Conservation (phyloP, 805 yeast species). For the Kazachstania viticola region DNA sequence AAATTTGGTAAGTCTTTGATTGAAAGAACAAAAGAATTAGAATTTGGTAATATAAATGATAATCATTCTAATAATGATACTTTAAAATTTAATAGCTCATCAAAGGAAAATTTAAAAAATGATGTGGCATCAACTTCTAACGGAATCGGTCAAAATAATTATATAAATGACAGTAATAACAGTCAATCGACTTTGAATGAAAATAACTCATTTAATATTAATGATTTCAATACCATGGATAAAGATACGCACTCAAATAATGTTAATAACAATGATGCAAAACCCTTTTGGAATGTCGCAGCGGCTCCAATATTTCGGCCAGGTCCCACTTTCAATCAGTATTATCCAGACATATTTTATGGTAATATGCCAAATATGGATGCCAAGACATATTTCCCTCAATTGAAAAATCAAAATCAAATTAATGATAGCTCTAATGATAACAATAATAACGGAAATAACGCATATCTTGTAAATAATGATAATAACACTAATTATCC, state of each 20-base stretch:
- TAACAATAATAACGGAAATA: too few species aligned
- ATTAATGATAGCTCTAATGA: too few species aligned
- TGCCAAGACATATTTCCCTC: too few species aligned
- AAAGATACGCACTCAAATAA: conserved; percentile 3
- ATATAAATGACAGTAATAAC: not conserved
- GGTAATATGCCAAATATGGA: too few species aligned
- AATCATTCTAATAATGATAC: conserved; percentile 1
- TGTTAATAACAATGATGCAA: conserved; percentile 1
- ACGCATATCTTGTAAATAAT: too few species aligned
- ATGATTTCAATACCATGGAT: conserved; percentile 2
- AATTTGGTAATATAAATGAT: conserved; percentile 3
- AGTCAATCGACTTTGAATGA: conserved; percentile 3
- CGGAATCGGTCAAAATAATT: not conserved
- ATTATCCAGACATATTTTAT: too few species aligned
- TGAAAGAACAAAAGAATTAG: conserved; percentile 27
- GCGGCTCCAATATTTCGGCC: conserved; percentile 22
- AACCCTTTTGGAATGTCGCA: conserved; percentile 21
- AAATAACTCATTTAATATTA: conserved; percentile 1
- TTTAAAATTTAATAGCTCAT: too few species aligned
- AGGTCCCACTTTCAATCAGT: not conserved
- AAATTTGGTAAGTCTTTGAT: conserved; percentile 25
- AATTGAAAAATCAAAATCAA: too few species aligned
- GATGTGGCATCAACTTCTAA: too few species aligned
- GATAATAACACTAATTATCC: too few species aligned
- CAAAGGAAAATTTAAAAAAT: too few species aligned